Evolutionary conservation across 371 early-diverging fungal species (phyloP), one percentile per base, ranked within the genome.

Genomic region (Rhizopus sp.): DNA sequence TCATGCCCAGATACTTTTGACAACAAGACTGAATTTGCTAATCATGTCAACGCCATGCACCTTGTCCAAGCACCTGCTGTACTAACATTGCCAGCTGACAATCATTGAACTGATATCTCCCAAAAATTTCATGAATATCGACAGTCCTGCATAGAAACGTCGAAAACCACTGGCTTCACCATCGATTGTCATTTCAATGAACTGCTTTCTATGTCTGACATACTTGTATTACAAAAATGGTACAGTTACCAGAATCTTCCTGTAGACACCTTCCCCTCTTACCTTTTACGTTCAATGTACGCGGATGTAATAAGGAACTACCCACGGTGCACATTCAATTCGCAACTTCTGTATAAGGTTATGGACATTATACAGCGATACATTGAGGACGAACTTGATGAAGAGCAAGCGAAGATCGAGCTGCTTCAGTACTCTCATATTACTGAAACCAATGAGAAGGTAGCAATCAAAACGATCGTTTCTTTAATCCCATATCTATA

Each of bases 281-380:
- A 45, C n/a, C 23, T 45, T 45, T 45, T 45, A 23, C 45, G 45
- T 17, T 45, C 45, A n/a, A 45, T 45, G 45, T 23, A 45, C 23
- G 45, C 45, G n/a, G 17, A 45, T 45, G 45, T 45, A n/a, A 45
- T 45, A n/a, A 17, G 23, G n/a, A 17, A n/a, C 45, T 45, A 45
- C 45, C 30, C 6, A 15, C 39, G 52, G 35, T 40, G 37, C 52
- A 52, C 39, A 8, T 52, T 52, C 52, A 52, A 52, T 17, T 7
- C 52, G 39, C 52, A 40, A 52, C 16, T 52, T 52, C 52, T 52
- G 16, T 45, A 23, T 17, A 37, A 52, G 52, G 52, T 52, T 23
- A 40, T 52, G 17, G 52, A 37, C 52, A 52, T 52, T 29, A 52
- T 52, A 23, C 52, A 52, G 39, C 35, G 39, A 52, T 39, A 52